Conservation (phyloP, 1,139 yeast species). For the Diutina neorugosa region DNA sequence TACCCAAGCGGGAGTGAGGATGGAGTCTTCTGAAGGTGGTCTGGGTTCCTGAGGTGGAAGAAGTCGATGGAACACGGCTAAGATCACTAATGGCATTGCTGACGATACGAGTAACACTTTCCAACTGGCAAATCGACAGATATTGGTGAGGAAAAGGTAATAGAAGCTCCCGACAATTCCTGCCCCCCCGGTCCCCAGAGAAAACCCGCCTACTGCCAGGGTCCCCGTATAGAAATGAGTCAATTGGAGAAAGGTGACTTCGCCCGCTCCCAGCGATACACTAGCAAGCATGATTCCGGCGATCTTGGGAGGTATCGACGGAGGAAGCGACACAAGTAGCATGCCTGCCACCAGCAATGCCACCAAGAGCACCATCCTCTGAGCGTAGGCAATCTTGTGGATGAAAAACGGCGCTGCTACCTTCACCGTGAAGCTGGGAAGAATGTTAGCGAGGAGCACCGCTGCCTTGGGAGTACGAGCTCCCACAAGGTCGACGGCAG, state of each 20-base stretch:
- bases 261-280: conserved; percentile 81
- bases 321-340: conserved; percentile 47
- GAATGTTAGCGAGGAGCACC: conserved; percentile 74
- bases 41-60: conserved; percentile 13
- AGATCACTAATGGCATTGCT: conserved; percentile 25
- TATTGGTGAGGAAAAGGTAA: conserved; percentile 28
- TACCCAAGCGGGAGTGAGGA: neutral
- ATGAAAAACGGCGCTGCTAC: conserved; percentile 68
- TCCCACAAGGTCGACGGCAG: conserved; percentile 88
- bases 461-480: conserved; percentile 72
- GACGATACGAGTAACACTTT: conserved; percentile 21
- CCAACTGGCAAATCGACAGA: conserved; percentile 21
- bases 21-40: too few species aligned
- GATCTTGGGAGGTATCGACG: conserved; percentile 26
- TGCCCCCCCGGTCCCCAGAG: conserved; percentile 93
- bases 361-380: conserved; percentile 45
- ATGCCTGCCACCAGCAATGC: conserved; percentile 61
- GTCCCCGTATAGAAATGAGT: conserved; percentile 54
- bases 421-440: conserved; percentile 71
- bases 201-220: conserved; percentile 67
- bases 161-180: conserved; percentile 68
- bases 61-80: conserved; percentile 16
- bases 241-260: conserved; percentile 73
- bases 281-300: conserved; percentile 77
- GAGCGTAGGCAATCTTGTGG: conserved; percentile 47